Evolutionary conservation across 2,329 filamentous ascomycete species (phyloP).

Genomic region (Epichloe uncinata): DNA sequence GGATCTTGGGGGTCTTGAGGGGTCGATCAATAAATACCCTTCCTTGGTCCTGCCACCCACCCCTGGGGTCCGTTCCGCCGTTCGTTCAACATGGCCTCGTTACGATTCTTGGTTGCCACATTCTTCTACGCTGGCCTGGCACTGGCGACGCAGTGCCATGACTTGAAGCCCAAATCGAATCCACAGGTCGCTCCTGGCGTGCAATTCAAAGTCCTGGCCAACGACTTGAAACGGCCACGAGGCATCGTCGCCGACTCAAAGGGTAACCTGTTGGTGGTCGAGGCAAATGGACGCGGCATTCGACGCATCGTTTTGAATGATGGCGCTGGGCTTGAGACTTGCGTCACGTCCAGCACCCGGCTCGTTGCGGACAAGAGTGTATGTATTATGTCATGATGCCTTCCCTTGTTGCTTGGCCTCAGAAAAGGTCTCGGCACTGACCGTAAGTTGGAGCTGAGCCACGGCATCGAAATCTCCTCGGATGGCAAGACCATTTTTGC

Average conservation of each 20-base stretch:
- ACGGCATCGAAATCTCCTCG: conserved; percentile 32
- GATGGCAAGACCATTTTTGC: conserved; percentile 35
- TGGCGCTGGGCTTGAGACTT: conserved; percentile 15
- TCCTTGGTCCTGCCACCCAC: no score
- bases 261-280: conserved; percentile 25
- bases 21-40: no score
- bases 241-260: conserved; percentile 21
- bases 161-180: conserved; percentile 5
- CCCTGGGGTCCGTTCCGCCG: no score
- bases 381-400: conserved; percentile 2
- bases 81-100: not conserved
- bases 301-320: conserved; percentile 20
- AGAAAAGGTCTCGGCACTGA: no score
- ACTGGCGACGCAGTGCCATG: conserved; percentile 5
- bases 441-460: conserved; percentile 27
- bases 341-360: conserved; percentile 15
- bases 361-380: conserved; percentile 16
- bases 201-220: conserved; percentile 14
- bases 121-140: not conserved
- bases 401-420: no score
- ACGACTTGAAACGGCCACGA: conserved; percentile 16
- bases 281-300: conserved; percentile 18
- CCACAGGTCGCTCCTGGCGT: conserved; percentile 13
- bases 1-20: no score
- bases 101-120: not conserved